Percentiles rank a stretch among this genome's conserved stretches.
Conservation (phyloP, 2,329 filamentous ascomycete genomes). For the Colletotrichum zoysiae region DNA sequence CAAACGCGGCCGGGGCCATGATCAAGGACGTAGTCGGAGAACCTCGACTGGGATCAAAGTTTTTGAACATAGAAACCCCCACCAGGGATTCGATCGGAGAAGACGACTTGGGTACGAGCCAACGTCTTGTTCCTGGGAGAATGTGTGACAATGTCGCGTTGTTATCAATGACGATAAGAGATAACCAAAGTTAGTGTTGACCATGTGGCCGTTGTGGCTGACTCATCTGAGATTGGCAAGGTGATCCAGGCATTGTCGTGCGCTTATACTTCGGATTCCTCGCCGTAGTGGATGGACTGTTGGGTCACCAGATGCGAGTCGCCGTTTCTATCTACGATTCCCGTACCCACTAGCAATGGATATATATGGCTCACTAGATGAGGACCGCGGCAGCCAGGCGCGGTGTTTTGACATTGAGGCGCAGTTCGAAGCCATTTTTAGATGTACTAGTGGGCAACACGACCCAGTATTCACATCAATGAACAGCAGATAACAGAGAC, state of each 20-base stretch:
- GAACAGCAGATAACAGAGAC: neutral
- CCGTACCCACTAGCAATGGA: neutral
- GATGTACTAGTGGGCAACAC: neutral
- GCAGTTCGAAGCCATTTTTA: neutral
- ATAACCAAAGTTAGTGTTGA: neutral
- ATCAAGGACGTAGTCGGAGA: neutral
- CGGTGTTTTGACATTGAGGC: neutral
- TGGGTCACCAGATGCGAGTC: conserved; percentile 1
- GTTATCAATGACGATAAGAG: conserved; percentile 23
- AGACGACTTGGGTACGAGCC: neutral
- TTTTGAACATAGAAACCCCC: too few species aligned
- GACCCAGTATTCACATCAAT: neutral
- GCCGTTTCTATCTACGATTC: neutral
- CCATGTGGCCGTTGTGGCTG: neutral
- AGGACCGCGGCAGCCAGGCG: neutral
- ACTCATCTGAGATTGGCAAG: conserved; percentile 7
- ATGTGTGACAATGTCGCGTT: neutral
- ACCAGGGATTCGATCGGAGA: neutral
- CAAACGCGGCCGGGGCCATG: neutral
- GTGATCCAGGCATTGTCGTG: neutral
- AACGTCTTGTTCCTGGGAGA: neutral
- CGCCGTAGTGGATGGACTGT: neutral
- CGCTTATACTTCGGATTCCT: neutral
- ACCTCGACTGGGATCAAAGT: neutral
- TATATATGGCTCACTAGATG: neutral